Base-by-base conservation (phyloP, 2,329 filamentous ascomycete species). In the Aspergillus pseudoviridinutans region DNA sequence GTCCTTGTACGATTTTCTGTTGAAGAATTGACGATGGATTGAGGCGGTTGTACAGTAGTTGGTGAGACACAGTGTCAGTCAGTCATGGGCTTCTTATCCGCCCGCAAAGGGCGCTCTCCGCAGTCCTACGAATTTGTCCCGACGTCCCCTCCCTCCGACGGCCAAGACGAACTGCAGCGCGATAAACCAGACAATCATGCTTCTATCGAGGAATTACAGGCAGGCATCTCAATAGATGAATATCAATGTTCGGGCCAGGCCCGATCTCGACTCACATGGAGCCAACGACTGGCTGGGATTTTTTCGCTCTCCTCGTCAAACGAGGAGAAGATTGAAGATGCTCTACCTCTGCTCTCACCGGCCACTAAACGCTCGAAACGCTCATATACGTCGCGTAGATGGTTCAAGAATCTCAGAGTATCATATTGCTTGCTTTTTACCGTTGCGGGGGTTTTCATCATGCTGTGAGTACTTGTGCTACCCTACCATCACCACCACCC, bases 381-480 rank as follows among this genome's bases (percentile, higher is more conserved):
- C n/a, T 38, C 29, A 14, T 61, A 17, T 38, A 38, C 14, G 7
- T 17, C 1, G 14, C 5, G 50, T 28, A 62, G 56, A 52, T 61
- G 61, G 56, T 59, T 60, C 29, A 53, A 55, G 54, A 59, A 58
- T 32, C 57, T 58, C 24, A 61, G 55, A 8, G 57, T 63, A 17
- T 56, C 56, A 32, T 60, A 61, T 47, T 65, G 66, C 42, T 54
- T 68, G 6, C 14, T 65, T 27, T 61, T 62, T 49, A 57, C 55
- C 7, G 17, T 68, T 10, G 28, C 68, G 12, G 56, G 60, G 1
- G 61, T 72, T 42, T 68, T 74, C 54, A 53, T 72, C 54, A 73
- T 74, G 71, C 62, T 74, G 71, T 74, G 58, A 65, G 71, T 47
- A 46, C 42, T 50, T 20, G 32, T 38, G 14, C 8, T 29, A 9